A percentile compares a stretch with the other conserved stretches of the same genome.
phyloP scores from a whole-genome alignment of 441 rosid species.

The Adansonia grandidieri region DNA sequence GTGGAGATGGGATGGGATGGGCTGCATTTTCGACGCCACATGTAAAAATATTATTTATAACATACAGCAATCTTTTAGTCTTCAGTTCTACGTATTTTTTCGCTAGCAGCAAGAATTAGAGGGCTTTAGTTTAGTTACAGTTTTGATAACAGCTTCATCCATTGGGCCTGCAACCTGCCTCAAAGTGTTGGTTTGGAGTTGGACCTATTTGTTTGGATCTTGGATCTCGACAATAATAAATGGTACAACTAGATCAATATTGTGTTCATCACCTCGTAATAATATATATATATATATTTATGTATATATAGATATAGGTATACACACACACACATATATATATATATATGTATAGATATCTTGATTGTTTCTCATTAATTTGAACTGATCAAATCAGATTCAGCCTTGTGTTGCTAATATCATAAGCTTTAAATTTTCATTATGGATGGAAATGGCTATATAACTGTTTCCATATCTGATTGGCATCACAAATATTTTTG shows the following conservation, averaged over 20 bases:
- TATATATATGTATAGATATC: neutral
- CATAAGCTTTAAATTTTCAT: neutral
- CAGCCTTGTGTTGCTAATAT: neutral
- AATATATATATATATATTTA: neutral
- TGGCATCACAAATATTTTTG: neutral
- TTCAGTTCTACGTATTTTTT: no score
- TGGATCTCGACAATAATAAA: neutral
- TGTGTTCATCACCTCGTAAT: neutral
- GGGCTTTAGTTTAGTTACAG: no score
- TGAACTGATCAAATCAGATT: neutral
- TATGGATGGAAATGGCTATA: neutral
- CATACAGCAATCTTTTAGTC: no score
- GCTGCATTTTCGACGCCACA: constrained; percentile 35
- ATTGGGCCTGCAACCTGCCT: neutral
- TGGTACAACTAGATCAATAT: neutral
- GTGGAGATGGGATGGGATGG: constrained; percentile 84
- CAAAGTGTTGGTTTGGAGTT: neutral
- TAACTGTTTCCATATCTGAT: neutral
- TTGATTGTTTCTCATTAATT: neutral
- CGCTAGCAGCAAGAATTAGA: no score
- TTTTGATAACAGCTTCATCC: neutral
- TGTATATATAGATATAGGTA: no score
- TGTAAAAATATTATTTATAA: neutral
- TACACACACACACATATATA: neutral
- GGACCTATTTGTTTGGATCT: neutral